Conservation (phyloP, 345 rosid species). For the Citropsis articulata region DNA sequence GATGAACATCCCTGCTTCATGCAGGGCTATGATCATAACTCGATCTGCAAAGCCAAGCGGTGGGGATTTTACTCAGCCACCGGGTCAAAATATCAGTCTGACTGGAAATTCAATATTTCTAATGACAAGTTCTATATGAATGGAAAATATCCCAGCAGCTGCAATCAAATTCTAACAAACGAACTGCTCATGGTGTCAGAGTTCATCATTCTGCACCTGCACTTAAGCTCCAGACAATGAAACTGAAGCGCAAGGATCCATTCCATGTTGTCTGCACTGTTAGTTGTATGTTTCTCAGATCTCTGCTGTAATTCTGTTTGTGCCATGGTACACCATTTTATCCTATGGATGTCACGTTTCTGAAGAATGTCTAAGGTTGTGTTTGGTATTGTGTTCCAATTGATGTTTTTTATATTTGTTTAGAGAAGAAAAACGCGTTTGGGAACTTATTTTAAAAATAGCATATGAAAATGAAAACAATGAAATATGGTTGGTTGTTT, state of each 20-base stretch:
- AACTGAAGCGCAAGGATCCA: constrained; percentile 69
- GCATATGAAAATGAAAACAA: no score
- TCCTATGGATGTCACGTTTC: no score
- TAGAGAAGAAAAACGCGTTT: no score
- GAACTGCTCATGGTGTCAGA: constrained; percentile 66
- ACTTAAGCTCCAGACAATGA: constrained; percentile 87
- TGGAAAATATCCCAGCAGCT: constrained; percentile 80
- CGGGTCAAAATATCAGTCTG: constrained; percentile 42
- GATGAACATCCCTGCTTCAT: constrained; percentile 63
- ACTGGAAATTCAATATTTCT: constrained; percentile 90
- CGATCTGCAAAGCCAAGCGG: constrained; percentile 45
- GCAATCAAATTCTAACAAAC: constrained; percentile 74
- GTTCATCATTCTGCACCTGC: constrained; percentile 95
- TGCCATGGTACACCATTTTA: neutral
- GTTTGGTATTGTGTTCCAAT: no score
- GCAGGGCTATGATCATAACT: constrained; percentile 86
- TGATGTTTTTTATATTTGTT: no score
- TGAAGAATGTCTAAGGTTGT: no score
- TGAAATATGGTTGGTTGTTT: no score
- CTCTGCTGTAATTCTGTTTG: neutral
- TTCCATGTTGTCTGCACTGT: constrained; percentile 1
- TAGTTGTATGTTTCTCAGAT: constrained; percentile 6
- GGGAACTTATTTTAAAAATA: no score
- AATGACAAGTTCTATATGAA: constrained; percentile 90
- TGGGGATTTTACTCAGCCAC: constrained; percentile 42